Conservation (phyloP, 805 yeast genomes). For the Cyberlindnera maritima region DNA sequence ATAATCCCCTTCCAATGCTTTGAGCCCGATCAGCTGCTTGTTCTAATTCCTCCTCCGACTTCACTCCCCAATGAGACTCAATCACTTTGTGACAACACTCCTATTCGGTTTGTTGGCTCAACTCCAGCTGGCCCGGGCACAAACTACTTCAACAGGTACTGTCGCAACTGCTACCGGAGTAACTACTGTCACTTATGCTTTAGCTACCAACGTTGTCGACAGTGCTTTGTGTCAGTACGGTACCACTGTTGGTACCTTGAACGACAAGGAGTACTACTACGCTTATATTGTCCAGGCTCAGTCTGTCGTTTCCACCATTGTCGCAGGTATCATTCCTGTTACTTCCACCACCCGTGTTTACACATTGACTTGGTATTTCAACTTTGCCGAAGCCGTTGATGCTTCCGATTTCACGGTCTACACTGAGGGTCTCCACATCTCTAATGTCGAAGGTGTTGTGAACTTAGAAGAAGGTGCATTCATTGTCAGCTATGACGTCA, state of each 20-base stretch:
- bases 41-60: too few relatives aligned
- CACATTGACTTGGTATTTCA: conserved; percentile 1
- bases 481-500: neutral
- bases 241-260: conserved; percentile 3
- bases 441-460: neutral
- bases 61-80: neutral
- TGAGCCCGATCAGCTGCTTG: too few relatives aligned
- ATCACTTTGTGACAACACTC: neutral
- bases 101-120: neutral
- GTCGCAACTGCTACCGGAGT: neutral
- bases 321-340: neutral
- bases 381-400: neutral
- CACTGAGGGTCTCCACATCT: neutral
- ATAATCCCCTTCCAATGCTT: too few relatives aligned
- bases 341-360: neutral
- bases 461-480: neutral
- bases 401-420: neutral
- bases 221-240: conserved; percentile 1
- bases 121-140: neutral
- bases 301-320: neutral
- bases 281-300: neutral
- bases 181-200: conserved; percentile 1
- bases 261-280: conserved; percentile 4
- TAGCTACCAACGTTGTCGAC: neutral
- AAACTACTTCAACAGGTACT: neutral